phyloP scores from a whole-genome alignment of 2,329 filamentous ascomycete species.

The Aspergillus alliaceus region DNA sequence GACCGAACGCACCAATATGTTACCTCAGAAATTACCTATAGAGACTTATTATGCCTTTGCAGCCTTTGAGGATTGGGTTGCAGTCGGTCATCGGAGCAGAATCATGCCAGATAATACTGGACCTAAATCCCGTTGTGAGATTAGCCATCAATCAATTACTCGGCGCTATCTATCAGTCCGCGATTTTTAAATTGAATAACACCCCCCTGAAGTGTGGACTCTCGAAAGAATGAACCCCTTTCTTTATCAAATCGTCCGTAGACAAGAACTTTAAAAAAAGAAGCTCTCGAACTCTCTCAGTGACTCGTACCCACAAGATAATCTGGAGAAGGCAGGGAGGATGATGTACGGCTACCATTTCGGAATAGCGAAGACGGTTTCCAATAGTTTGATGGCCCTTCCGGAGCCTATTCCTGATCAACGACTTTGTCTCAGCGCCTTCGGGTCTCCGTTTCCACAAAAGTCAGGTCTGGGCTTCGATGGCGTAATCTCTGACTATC shows the following conservation, averaged over 20 bases:
- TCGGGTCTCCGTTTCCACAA: neutral
- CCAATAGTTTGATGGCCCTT: constrained; percentile 5
- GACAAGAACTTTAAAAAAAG: neutral
- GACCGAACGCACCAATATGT: neutral
- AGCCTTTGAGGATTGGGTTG: neutral
- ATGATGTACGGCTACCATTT: neutral
- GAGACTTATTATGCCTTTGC: neutral
- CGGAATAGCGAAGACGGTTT: neutral
- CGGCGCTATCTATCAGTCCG: neutral
- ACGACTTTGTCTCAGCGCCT: neutral
- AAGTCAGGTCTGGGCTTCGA: neutral
- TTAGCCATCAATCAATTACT: neutral
- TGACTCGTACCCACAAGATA: neutral
- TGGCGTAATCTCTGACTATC: neutral
- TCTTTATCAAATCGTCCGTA: neutral
- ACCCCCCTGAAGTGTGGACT: neutral
- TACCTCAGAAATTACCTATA: neutral
- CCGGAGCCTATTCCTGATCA: neutral
- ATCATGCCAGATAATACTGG: neutral
- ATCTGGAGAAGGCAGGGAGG: constrained; percentile 2
- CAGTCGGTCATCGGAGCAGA: neutral
- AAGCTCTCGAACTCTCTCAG: neutral
- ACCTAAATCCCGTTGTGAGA: neutral
- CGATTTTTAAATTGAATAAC: neutral
- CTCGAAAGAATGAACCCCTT: neutral